Evolutionary conservation across 805 yeast species (phyloP).

Genomic region (Candida oleophila): DNA sequence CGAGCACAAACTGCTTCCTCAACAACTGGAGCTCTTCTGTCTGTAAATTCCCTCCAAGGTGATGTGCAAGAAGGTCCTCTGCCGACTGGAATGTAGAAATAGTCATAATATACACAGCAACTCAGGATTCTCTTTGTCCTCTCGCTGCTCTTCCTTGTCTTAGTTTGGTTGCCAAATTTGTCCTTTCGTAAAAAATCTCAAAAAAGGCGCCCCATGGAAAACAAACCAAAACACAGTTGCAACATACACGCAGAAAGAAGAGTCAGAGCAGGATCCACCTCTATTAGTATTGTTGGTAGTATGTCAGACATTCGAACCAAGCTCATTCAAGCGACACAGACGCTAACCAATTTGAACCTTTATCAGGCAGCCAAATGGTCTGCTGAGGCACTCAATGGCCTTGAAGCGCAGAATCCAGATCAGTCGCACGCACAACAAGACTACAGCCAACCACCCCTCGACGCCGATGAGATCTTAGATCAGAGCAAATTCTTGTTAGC

Average conservation of each 20-base stretch:
- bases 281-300: no score
- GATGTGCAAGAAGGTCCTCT: conserved; percentile 8
- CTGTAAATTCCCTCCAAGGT: neutral
- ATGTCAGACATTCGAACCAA: conserved; percentile 17
- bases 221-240: conserved; percentile 3
- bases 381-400: conserved; percentile 75
- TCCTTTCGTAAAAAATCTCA: no score
- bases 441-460: conserved; percentile 10
- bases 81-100: conserved; percentile 14
- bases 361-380: conserved; percentile 78
- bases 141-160: no score
- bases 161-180: no score
- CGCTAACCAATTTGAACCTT: conserved; percentile 57
- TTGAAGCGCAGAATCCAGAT: conserved; percentile 18
- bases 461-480: conserved; percentile 35
- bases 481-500: conserved; percentile 57
- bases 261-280: neutral
- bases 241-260: conserved; percentile 6
- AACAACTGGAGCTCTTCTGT: neutral
- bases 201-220: no score
- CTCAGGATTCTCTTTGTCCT: no score
- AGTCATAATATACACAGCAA: neutral
- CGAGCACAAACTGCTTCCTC: conserved; percentile 24
- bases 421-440: conserved; percentile 8
- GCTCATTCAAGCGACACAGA: conserved; percentile 28